phyloP scores from a whole-genome alignment of 306 rosid species.

The Prunus mira region DNA sequence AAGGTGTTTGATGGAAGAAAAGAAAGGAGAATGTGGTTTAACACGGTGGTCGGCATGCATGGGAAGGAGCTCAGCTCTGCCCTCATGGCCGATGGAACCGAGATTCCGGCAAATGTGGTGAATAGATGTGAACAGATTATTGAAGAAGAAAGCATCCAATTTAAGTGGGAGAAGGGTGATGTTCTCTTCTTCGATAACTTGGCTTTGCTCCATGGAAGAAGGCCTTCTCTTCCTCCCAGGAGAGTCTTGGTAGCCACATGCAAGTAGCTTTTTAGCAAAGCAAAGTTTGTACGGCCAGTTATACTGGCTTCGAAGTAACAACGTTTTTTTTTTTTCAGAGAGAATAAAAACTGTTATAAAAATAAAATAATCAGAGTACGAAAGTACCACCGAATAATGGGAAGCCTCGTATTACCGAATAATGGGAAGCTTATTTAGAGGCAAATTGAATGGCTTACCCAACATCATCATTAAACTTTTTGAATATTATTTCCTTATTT shows the following conservation, averaged over 20 bases:
- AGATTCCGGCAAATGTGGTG: conserved; percentile 53
- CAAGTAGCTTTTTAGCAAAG: conserved; percentile 32
- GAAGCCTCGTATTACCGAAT: too few species aligned
- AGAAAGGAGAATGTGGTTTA: conserved; percentile 84
- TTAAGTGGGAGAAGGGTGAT: conserved; percentile 85
- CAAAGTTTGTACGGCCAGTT: too few species aligned
- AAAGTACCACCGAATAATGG: too few species aligned
- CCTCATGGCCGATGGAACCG: conserved; percentile 69
- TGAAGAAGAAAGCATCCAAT: conserved; percentile 92
- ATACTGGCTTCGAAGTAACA: too few species aligned
- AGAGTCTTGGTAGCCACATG: conserved; percentile 66
- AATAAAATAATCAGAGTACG: too few species aligned
- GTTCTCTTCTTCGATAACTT: conserved; percentile 75
- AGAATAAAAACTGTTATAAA: too few species aligned
- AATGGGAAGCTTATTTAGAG: too few species aligned
- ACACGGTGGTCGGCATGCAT: conserved; percentile 76
- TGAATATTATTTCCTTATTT: too few species aligned
- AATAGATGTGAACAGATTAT: conserved; percentile 76
- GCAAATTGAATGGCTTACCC: too few species aligned
- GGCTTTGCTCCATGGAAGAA: conserved; percentile 85
- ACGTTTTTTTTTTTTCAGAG: too few species aligned
- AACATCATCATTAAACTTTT: too few species aligned
- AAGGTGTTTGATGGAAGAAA: conserved; percentile 78
- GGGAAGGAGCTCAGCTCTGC: conserved; percentile 80
- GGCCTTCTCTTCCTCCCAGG: conserved; percentile 92